Base-by-base conservation (phyloP, 257 asterid species). In the Nicotiana noctiflora region DNA sequence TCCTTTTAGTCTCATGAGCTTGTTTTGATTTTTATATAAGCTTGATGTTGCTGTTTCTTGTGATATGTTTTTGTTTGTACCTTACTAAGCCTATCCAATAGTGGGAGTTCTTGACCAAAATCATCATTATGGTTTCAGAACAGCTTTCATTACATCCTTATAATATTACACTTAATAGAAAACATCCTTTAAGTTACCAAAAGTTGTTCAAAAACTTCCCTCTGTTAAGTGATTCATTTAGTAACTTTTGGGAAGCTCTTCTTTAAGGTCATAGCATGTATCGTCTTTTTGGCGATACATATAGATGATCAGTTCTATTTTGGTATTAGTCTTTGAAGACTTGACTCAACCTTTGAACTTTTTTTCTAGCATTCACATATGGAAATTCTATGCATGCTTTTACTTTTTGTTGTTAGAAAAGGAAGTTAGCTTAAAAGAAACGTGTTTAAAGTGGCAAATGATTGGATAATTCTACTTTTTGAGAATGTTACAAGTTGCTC, bases 211-310 rank as follows among this genome's bases (percentile, higher is more conserved):
- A 40, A 40, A 8, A 40, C 49, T 8, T 40, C 49, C 49, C 9
- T 40, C 49, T 40, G 49, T 40, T 8, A 81, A 75, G 27, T 59
- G 75, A 51, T 62, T 56, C 75, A 80, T 77, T 40, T 60, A 23
- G 82, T 82, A 19, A 55, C 79, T 60, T 63, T 76, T 44, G 6
- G 51, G 25, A 51, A 29, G 82, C 75, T 81, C 32, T 60, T 12
- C 23, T 2, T 10, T 27, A 32, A 14, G 2, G 32, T 72, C 18
- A 12, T 31, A 23, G 14, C 44, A 37, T 75, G 14, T 61, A 29
- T 25, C 34, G 70, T 64, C 29, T 17, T 64, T 66, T 67, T 40
- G 1, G 12, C 52, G 9, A 52, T 4, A 49, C 19, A 14, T 60
- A 21, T 78, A 40, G 44, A 66, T 32, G 6, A 31, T 51, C 19